phyloP scores from a whole-genome alignment of 108 stramenopile species.

The Parmales sp. region DNA sequence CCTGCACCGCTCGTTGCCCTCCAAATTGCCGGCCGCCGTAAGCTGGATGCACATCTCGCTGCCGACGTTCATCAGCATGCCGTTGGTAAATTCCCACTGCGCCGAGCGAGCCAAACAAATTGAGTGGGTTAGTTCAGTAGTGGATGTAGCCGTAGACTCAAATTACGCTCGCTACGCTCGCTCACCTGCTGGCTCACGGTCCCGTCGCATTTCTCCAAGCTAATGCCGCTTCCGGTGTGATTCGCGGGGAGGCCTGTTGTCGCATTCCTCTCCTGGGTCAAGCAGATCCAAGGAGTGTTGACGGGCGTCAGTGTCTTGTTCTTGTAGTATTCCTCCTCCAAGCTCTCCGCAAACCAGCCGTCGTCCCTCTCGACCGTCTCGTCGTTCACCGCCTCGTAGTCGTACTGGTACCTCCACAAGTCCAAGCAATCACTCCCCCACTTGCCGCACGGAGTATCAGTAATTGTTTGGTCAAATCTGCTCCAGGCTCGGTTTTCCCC shows the following conservation, averaged over 20 bases:
- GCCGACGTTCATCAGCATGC: background rate
- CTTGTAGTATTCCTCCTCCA: background rate
- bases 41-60: constrained; percentile 7
- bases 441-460: background rate
- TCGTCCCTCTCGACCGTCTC: constrained; percentile 4
- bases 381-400: background rate
- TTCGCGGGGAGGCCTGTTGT: background rate
- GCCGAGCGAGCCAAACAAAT: too few relatives aligned
- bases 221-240: background rate
- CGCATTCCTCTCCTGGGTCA: background rate
- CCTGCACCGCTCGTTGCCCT: background rate
- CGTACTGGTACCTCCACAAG: background rate
- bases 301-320: constrained; percentile 6
- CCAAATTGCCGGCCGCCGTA: background rate
- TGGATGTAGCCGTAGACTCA: too few relatives aligned
- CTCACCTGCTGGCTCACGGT: too few relatives aligned
- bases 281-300: background rate
- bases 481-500: background rate
- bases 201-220: background rate
- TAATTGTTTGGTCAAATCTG: background rate
- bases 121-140: background rate
- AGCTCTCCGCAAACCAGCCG: background rate
- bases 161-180: too few relatives aligned
- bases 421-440: background rate
- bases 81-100: constrained; percentile 3